phyloP scores from a whole-genome alignment of 768 basidiomycete genomes.

The Mycena chlorophos region DNA sequence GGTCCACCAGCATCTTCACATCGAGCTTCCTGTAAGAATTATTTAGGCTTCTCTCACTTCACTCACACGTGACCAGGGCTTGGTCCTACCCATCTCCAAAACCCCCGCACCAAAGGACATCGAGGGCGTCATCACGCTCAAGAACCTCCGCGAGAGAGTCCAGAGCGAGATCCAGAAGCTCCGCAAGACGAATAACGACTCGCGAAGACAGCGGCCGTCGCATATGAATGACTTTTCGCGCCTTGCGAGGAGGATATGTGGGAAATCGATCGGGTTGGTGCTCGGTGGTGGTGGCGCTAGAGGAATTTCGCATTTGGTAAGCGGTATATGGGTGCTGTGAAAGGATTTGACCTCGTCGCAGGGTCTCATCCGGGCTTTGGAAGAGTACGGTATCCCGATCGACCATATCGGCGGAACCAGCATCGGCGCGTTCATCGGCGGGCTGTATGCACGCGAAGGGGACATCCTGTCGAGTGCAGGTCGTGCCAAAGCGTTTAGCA shows the following conservation, averaged over 20 bases:
- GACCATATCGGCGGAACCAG: constrained; percentile 91
- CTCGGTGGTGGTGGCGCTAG: constrained; percentile 97
- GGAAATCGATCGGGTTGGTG: constrained; percentile 89
- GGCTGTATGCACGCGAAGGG: constrained; percentile 91
- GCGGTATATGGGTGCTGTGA: constrained; percentile 8
- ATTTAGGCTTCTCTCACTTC: constrained; percentile 11
- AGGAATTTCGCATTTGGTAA: constrained; percentile 53
- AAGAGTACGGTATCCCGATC: constrained; percentile 90
- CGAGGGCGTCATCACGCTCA: constrained; percentile 84
- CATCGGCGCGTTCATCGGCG: constrained; percentile 91
- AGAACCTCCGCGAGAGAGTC: constrained; percentile 90
- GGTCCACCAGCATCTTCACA: constrained; percentile 94
- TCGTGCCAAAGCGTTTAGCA: constrained; percentile 88
- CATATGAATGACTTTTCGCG: constrained; percentile 91
- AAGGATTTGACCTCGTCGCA: constrained; percentile 27
- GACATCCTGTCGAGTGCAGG: constrained; percentile 85
- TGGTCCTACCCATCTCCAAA: constrained; percentile 67
- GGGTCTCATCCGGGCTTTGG: constrained; percentile 91
- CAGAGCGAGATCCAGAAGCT: constrained; percentile 89
- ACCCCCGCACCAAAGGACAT: constrained; percentile 68
- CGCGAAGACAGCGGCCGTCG: constrained; percentile 73
- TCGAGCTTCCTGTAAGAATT: constrained; percentile 74
- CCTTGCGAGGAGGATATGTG: constrained; percentile 87
- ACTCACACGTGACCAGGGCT: constrained; percentile 50
- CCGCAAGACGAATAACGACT: constrained; percentile 60